Evolutionary conservation across 345 rosid genomes (phyloP), one percentile per base, ranked within the genome.

Genomic region (Noccaea bulbosa): DNA sequence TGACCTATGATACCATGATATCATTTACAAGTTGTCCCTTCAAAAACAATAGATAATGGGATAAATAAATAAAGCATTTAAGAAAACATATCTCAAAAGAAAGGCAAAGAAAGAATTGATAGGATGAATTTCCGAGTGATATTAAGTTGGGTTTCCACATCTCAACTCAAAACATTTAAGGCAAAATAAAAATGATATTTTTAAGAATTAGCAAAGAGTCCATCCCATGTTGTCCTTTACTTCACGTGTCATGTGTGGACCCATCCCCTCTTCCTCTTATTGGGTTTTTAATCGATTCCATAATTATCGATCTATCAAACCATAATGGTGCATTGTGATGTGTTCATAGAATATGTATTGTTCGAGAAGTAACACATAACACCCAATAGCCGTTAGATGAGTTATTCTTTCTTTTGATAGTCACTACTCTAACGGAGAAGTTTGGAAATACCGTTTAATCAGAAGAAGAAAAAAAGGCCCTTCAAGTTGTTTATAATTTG

Each of bases 171-270:
- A 32, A 66, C 50, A 7, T 40, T 15, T 67, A 15, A 9, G 6
- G 43, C 7, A 67, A 7, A 8, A 11, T 2, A 4, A 16, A 53
- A 32, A 38, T 30, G 12, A 67, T 32, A 55, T 33, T 0, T 54
- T 17, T 34, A 56, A 37, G 46, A 58, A 47, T 47, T 40, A 41
- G 48, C 12, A 50, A 61, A 22, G 48, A 14, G 54, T 63, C 56
- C 55, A 53, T 63, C 55, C 20, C 47, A 52, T 62, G 63, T 53
- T 72, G 64, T 63, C 76, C 56, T 72, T 43, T 71, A 51, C 41
- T 48, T 63, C 55, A 72, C 76, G 63, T 53, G 70, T 53, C 64
- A 37, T 72, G 56, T 45, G 45, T 63, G 64, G 70, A 72, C 56
- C 70, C 76, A 72, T 45, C 32, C 32, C 33, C 33, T 53, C 11